Evolutionary conservation across 2,329 filamentous ascomycete genomes (phyloP).

Genomic region (Leptographium lundbergii): DNA sequence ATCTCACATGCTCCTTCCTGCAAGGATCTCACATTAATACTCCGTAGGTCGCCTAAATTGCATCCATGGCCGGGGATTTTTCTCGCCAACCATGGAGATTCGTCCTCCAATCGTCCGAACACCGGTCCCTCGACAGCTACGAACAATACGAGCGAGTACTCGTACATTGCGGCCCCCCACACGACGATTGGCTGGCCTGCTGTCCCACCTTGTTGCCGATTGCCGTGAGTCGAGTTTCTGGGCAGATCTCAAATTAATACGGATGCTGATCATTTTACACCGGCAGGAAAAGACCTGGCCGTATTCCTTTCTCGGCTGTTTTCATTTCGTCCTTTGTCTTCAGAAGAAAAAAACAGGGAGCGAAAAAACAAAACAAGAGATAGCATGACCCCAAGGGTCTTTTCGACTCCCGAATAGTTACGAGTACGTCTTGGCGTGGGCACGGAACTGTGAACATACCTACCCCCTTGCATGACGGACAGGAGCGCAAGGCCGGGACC

Average conservation of each 20-base stretch:
- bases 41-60: neutral
- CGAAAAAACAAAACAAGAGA: too few species aligned
- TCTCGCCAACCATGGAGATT: neutral
- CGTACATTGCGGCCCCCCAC: too few species aligned
- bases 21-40: too few species aligned
- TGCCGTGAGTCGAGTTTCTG: neutral
- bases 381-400: too few species aligned
- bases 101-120: neutral
- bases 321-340: neutral
- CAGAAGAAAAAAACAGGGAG: too few species aligned
- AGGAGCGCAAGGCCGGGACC: neutral
- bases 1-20: neutral
- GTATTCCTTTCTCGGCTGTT: neutral
- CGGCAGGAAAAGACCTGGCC: neutral
- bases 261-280: neutral
- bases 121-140: neutral
- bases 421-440: too few species aligned
- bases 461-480: neutral
- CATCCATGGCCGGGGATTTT: neutral
- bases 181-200: too few species aligned
- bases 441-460: neutral
- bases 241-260: neutral
- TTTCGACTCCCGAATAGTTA: too few species aligned
- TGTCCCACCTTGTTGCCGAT: too few species aligned
- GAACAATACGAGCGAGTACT: too few species aligned